These are phyloP conservation scores for Lunasporangiospora selenospora DNA, from an alignment of 192 early-diverging fungal genomes.

Conservation along the genomic window DNA sequence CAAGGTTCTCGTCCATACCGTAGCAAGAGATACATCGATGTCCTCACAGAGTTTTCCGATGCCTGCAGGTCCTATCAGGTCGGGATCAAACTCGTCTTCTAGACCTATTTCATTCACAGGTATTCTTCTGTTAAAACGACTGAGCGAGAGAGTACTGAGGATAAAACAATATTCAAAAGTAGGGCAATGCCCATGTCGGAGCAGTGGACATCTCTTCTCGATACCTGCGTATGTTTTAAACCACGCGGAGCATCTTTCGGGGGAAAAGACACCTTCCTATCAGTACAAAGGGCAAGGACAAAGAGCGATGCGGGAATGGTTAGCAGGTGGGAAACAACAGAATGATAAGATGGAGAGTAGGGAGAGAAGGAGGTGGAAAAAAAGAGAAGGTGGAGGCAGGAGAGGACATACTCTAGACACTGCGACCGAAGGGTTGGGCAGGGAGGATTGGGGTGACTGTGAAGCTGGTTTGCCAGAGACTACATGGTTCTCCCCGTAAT, in stretches of 20 bases:
- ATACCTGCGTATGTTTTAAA: constrained; percentile 43
- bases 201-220: too few relatives aligned
- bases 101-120: too few relatives aligned
- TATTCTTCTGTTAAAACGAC: too few relatives aligned
- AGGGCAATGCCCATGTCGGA: too few relatives aligned
- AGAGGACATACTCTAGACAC: too few relatives aligned
- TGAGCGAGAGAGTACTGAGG: too few relatives aligned
- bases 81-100: constrained; percentile 33
- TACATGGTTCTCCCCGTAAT: too few relatives aligned
- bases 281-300: not conserved
- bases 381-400: not conserved
- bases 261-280: constrained; percentile 28
- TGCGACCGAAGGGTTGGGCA: too few relatives aligned
- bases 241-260: constrained; percentile 18
- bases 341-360: not conserved
- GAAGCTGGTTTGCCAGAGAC: too few relatives aligned
- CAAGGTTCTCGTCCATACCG: too few relatives aligned
- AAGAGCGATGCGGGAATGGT: not conserved
- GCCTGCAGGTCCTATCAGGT: constrained; percentile 36
- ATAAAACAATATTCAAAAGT: too few relatives aligned
- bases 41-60: constrained; percentile 44
- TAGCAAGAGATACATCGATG: constrained; percentile 32
- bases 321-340: not conserved
- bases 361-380: not conserved
- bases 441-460: too few relatives aligned